These are phyloP conservation scores for Achaetomium macrosporum DNA, from an alignment of 2,329 filamentous ascomycete genomes.

Conservation along the genomic window DNA sequence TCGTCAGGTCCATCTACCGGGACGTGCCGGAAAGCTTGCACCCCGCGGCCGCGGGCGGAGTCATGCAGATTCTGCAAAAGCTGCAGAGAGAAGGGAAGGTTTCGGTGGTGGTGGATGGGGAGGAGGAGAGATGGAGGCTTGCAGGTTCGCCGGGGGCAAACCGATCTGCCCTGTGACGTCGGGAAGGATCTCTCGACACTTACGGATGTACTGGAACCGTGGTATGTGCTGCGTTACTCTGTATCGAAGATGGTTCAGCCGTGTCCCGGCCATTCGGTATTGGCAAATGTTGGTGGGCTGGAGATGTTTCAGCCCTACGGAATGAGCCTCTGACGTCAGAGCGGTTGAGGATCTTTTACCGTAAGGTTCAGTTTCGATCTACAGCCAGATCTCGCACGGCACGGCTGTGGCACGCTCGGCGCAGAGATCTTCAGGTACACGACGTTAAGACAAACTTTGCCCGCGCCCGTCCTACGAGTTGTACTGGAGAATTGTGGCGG, in stretches of 20 bases:
- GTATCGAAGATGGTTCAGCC: too few relatives aligned
- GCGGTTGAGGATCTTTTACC: too few relatives aligned
- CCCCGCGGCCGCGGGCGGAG: slow-evolving; percentile 66
- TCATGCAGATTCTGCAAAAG: slow-evolving; percentile 75
- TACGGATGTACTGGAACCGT: too few relatives aligned
- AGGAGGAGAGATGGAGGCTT: slow-evolving; percentile 39
- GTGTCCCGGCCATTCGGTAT: too few relatives aligned
- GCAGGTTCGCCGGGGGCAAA: slow-evolving; percentile 24
- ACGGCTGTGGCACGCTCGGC: too few relatives aligned
- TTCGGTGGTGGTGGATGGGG: slow-evolving; percentile 31
- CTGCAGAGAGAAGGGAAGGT: slow-evolving; percentile 68
- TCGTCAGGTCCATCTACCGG: slow-evolving; percentile 84
- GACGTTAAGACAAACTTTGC: not conserved
- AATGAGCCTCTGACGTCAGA: too few relatives aligned
- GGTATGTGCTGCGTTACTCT: too few relatives aligned
- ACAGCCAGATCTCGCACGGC: too few relatives aligned
- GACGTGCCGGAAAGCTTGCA: slow-evolving; percentile 72
- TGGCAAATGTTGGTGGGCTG: too few relatives aligned
- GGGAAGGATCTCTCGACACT: not conserved
- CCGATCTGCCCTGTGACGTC: slow-evolving; percentile 36
- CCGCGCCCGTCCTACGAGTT: not conserved
- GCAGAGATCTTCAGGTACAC: not conserved
- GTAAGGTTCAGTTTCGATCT: too few relatives aligned
- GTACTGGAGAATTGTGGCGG: not conserved
- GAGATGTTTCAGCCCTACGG: too few relatives aligned